phyloP scores from a whole-genome alignment of 345 rosid genomes.

The Isatis tinctoria region DNA sequence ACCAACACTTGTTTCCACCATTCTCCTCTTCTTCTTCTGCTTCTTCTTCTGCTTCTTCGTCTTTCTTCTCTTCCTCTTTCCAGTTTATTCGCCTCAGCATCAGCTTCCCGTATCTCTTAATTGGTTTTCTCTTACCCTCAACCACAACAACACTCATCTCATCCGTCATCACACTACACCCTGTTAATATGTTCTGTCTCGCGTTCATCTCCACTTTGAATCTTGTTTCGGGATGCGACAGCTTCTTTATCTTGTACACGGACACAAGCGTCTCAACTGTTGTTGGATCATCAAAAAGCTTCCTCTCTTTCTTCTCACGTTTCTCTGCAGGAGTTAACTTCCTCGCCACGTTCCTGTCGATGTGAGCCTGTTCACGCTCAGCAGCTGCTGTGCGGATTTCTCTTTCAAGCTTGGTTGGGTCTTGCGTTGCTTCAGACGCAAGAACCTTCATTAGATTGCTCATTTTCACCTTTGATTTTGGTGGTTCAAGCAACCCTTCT shows the following conservation, averaged over 20 bases:
- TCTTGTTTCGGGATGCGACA: slow-evolving; percentile 75
- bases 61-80: slow-evolving; percentile 70
- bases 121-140: slow-evolving; percentile 87
- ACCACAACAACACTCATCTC: slow-evolving; percentile 75
- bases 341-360: slow-evolving; percentile 78
- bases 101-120: slow-evolving; percentile 82
- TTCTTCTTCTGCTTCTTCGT: slow-evolving; percentile 47
- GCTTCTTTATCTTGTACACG: slow-evolving; percentile 74
- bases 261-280: slow-evolving; percentile 69
- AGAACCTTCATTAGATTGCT: slow-evolving; percentile 95
- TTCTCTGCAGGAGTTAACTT: slow-evolving; percentile 93
- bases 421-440: slow-evolving; percentile 94
- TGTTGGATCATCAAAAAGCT: slow-evolving; percentile 73
- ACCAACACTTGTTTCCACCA: slow-evolving; percentile 55
- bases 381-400: slow-evolving; percentile 92
- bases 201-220: slow-evolving; percentile 94
- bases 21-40: slow-evolving; percentile 46
- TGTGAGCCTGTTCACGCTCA: slow-evolving; percentile 97
- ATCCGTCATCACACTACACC: slow-evolving; percentile 69
- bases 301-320: slow-evolving; percentile 88
- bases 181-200: slow-evolving; percentile 73
- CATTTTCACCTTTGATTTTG: slow-evolving; percentile 90
- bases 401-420: slow-evolving; percentile 91
- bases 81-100: slow-evolving; percentile 87
- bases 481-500: slow-evolving; percentile 90